Percentiles rank a stretch among this genome's conserved stretches.
These are phyloP conservation scores for Phylloporus scabripes DNA, from an alignment of 768 basidiomycete genomes.

Conservation along the genomic window DNA sequence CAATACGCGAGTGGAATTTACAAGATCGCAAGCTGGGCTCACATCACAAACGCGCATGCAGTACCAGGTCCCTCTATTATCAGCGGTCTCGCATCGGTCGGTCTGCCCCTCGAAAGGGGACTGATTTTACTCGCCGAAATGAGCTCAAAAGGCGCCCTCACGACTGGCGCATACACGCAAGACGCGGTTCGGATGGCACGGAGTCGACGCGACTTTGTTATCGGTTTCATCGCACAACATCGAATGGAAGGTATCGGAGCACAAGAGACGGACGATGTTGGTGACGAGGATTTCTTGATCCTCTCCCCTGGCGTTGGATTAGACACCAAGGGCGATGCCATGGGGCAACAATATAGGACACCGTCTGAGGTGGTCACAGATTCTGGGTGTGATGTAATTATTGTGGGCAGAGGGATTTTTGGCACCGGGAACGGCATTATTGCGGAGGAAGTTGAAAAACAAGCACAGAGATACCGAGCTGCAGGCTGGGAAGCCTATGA, in stretches of 20 bases:
- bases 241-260: conserved; percentile 68
- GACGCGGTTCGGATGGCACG: conserved; percentile 86
- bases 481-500: conserved; percentile 93
- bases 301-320: conserved; percentile 92
- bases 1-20: conserved; percentile 93
- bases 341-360: conserved; percentile 95
- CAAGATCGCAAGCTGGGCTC: conserved; percentile 92
- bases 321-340: conserved; percentile 67
- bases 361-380: conserved; percentile 77
- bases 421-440: conserved; percentile 48
- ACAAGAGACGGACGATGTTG: conserved; percentile 23
- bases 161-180: conserved; percentile 77
- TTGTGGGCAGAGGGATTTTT: conserved; percentile 94
- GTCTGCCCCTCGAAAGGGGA: conserved; percentile 75
- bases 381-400: conserved; percentile 91
- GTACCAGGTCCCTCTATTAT: conserved; percentile 96
- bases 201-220: conserved; percentile 75
- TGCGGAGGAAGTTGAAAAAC: conserved; percentile 39
- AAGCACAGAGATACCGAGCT: conserved; percentile 77
- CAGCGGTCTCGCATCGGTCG: conserved; percentile 82
- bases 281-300: conserved; percentile 78
- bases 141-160: conserved; percentile 86
- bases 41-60: conserved; percentile 95
- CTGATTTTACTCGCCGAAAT: conserved; percentile 93
- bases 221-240: conserved; percentile 92